A percentile compares a stretch with the other conserved stretches of the same genome.
Evolutionary conservation across 306 rosid genomes (phyloP).

Genomic region (Quercus aquifolioides): DNA sequence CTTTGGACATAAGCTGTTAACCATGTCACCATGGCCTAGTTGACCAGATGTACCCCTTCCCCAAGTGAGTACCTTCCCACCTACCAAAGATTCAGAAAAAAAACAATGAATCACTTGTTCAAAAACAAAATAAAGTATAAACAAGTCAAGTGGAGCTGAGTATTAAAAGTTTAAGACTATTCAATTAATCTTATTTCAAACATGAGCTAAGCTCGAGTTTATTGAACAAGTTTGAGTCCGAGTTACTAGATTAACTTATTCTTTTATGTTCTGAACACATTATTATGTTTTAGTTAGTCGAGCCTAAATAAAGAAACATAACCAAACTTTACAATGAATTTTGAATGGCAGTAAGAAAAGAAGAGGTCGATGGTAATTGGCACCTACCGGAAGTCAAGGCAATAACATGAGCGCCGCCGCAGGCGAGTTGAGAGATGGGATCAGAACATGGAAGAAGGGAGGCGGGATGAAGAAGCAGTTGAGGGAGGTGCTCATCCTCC

Average conservation of each 20-base stretch:
- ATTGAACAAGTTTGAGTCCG: too few species aligned
- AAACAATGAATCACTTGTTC: not conserved
- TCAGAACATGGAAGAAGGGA: conserved; percentile 33
- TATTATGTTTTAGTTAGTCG: too few species aligned
- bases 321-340: not conserved
- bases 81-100: conserved; percentile 22
- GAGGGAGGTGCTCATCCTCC: conserved; percentile 66
- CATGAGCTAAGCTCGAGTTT: too few species aligned
- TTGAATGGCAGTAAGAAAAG: not conserved
- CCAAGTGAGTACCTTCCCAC: conserved; percentile 79
- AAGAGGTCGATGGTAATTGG: not conserved
- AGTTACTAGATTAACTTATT: too few species aligned
- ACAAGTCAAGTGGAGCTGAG: too few species aligned
- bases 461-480: conserved; percentile 31
- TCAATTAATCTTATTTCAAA: too few species aligned
- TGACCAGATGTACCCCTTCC: conserved; percentile 89
- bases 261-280: too few species aligned
- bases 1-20: conserved; percentile 51
- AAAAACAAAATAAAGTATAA: not conserved
- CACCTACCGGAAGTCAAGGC: conserved; percentile 64
- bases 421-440: conserved; percentile 56
- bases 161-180: too few species aligned
- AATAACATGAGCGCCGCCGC: conserved; percentile 88
- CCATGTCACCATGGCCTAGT: conserved; percentile 63
- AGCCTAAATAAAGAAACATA: too few species aligned